These are phyloP conservation scores for Ilex paraguariensis DNA, from an alignment of 305 asterid species.

Conservation along the genomic window DNA sequence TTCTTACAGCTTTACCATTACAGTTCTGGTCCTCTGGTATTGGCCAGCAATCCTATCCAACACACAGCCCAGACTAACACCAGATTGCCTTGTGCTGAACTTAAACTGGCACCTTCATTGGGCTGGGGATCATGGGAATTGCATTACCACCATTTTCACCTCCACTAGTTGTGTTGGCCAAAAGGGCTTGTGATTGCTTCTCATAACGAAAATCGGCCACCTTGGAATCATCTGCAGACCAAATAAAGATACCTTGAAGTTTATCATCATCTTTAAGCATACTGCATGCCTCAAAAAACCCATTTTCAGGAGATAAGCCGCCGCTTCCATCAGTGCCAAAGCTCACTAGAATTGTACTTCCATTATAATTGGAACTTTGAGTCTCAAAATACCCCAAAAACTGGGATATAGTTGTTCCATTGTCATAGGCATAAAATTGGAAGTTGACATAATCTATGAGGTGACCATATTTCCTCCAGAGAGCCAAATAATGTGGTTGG, in stretches of 20 bases:
- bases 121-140: too few species aligned
- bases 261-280: constrained; percentile 39
- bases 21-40: too few species aligned
- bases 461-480: constrained; percentile 55
- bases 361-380: constrained; percentile 46
- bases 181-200: constrained; percentile 36
- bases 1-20: too few species aligned
- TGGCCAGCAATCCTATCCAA: too few species aligned
- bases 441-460: constrained; percentile 65
- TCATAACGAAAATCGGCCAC: constrained; percentile 34
- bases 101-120: too few species aligned
- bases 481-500: constrained; percentile 49
- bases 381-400: constrained; percentile 48
- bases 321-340: constrained; percentile 67
- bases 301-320: constrained; percentile 54
- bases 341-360: constrained; percentile 55
- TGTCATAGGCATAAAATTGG: constrained; percentile 63
- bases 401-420: constrained; percentile 40
- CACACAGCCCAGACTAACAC: too few species aligned
- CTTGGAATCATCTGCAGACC: constrained; percentile 64
- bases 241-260: constrained; percentile 53
- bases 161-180: constrained; percentile 18
- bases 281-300: constrained; percentile 58
- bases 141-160: too few species aligned
- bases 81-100: too few species aligned